Evolutionary conservation across 2,329 filamentous ascomycete genomes (phyloP).

Genomic region (Zymoseptoria crescenta): DNA sequence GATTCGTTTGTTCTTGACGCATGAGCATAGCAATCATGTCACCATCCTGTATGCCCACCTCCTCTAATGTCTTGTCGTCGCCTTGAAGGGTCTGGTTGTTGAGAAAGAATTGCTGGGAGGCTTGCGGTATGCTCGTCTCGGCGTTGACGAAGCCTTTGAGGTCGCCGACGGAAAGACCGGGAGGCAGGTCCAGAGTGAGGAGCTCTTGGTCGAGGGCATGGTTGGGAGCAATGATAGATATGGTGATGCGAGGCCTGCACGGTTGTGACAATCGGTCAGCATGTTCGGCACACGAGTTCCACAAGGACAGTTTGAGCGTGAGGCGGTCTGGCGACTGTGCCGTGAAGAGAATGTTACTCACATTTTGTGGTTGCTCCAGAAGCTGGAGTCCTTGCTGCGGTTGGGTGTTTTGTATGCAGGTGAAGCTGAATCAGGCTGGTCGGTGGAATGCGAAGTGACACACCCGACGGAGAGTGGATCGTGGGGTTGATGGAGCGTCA

Average conservation of each 20-base stretch:
- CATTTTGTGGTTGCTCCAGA: slow-evolving; percentile 9
- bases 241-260: slow-evolving; percentile 69
- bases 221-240: slow-evolving; percentile 72
- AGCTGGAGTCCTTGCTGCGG: background rate
- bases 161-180: slow-evolving; percentile 73
- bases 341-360: slow-evolving; percentile 15
- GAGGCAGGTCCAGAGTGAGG: slow-evolving; percentile 71
- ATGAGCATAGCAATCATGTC: slow-evolving; percentile 91
- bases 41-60: slow-evolving; percentile 73
- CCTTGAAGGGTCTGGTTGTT: slow-evolving; percentile 75
- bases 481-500: background rate
- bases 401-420: background rate
- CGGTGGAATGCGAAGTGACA: background rate
- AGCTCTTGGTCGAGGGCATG: slow-evolving; percentile 62
- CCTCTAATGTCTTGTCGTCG: slow-evolving; percentile 71
- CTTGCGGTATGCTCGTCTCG: slow-evolving; percentile 66
- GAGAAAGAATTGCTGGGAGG: slow-evolving; percentile 77
- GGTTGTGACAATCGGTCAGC: slow-evolving; percentile 18
- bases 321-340: slow-evolving; percentile 13
- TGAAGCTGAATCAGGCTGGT: background rate
- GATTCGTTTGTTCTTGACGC: slow-evolving; percentile 40
- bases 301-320: slow-evolving; percentile 24
- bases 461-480: background rate
- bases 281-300: slow-evolving; percentile 9
- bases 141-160: slow-evolving; percentile 83